Evolutionary conservation across 129 eudicot species (phyloP).

Genomic region (Pulicaria dysenterica): DNA sequence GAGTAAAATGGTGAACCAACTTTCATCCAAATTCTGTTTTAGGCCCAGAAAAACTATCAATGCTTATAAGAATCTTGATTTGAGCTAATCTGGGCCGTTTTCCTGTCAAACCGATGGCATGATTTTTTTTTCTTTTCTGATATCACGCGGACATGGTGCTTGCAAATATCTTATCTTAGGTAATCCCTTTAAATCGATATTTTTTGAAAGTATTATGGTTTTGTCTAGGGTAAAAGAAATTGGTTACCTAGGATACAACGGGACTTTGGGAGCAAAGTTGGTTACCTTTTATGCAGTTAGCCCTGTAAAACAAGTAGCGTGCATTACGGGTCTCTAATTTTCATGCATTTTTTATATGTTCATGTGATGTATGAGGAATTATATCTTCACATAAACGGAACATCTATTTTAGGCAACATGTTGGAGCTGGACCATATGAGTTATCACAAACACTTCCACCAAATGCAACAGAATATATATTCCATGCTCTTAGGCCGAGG

Average conservation of each 20-base stretch:
- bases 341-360: neutral
- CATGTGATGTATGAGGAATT: neutral
- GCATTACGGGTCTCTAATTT: neutral
- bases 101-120: neutral
- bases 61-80: neutral
- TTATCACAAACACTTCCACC: conserved; percentile 50
- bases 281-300: neutral
- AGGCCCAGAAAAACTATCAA: neutral
- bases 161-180: neutral
- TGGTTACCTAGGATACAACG: neutral
- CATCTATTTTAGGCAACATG: conserved; percentile 32
- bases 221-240: neutral
- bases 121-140: neutral
- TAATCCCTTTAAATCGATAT: neutral
- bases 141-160: too few species aligned
- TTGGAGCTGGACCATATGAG: conserved; percentile 45
- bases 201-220: neutral
- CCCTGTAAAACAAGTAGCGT: neutral
- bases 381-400: conserved; percentile 8
- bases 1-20: conserved; percentile 13
- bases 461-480: conserved; percentile 61
- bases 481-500: conserved; percentile 62
- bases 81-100: neutral
- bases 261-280: neutral
- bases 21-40: neutral